phyloP scores from a whole-genome alignment of 345 rosid species.

The Euphorbia pulcherrima region DNA sequence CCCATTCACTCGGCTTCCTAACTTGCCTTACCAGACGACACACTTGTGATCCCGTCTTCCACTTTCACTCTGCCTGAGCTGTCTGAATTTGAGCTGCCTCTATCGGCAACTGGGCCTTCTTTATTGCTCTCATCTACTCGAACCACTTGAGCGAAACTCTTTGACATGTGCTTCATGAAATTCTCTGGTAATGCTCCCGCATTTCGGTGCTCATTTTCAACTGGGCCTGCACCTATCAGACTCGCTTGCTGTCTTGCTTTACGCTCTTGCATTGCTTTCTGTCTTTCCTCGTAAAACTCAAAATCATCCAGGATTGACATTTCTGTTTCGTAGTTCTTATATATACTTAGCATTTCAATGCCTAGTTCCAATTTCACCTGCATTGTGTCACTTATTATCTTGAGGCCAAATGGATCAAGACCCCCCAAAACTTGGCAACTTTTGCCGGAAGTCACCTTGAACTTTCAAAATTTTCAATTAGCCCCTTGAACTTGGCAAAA shows the following conservation, averaged over 20 bases:
- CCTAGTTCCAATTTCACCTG: conserved; percentile 90
- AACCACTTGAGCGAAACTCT: conserved; percentile 75
- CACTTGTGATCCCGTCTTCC: conserved; percentile 34
- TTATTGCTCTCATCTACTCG: conserved; percentile 58
- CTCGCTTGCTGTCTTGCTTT: conserved; percentile 68
- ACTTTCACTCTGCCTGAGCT: conserved; percentile 37
- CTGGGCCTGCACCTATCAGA: conserved; percentile 42
- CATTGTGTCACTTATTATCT: conserved; percentile 15
- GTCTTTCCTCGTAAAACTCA: conserved; percentile 77
- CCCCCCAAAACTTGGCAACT: no score
- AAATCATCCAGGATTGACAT: conserved; percentile 82
- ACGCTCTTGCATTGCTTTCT: conserved; percentile 73
- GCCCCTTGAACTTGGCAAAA: no score
- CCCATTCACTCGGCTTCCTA: conserved; percentile 36
- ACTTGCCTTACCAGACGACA: conserved; percentile 43
- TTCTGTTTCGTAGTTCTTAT: conserved; percentile 62
- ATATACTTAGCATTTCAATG: conserved; percentile 67
- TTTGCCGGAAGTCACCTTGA: no score
- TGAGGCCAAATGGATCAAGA: no score
- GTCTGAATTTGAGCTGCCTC: conserved; percentile 31
- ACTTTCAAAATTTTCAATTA: no score
- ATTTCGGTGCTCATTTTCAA: conserved; percentile 47
- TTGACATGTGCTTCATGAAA: conserved; percentile 75
- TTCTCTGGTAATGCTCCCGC: conserved; percentile 38
- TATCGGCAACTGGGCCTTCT: conserved; percentile 33